Conservation (phyloP, 1,284 basidiomycete species). For the Boletellus sp. region DNA sequence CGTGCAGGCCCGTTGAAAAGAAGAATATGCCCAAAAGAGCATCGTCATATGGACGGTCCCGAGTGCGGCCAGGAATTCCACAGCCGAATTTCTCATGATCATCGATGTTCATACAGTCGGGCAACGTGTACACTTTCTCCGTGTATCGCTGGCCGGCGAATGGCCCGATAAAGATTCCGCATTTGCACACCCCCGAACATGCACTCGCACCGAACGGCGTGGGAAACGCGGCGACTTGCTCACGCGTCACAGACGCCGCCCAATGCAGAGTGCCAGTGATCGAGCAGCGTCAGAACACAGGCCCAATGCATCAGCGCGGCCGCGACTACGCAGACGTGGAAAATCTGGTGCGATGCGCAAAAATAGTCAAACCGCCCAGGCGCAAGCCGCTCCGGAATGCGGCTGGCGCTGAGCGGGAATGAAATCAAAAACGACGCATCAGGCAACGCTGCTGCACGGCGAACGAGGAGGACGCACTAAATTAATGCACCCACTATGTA, state of each 20-base stretch:
- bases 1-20: not conserved
- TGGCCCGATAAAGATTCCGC: conserved; percentile 23
- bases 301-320: conserved; percentile 77
- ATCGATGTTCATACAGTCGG: conserved; percentile 29
- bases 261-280: conserved; percentile 51
- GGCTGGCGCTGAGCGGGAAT: conserved; percentile 60
- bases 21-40: conserved; percentile 8
- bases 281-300: conserved; percentile 53
- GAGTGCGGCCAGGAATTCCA: conserved; percentile 19
- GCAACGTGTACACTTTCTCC: conserved; percentile 33
- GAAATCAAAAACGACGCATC: conserved; percentile 25
- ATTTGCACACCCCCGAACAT: conserved; percentile 10
- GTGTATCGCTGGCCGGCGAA: conserved; percentile 21
- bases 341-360: conserved; percentile 82
- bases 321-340: conserved; percentile 78
- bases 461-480: conserved; percentile 61
- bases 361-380: conserved; percentile 83
- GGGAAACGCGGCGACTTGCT: conserved; percentile 22
- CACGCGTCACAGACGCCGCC: conserved; percentile 31
- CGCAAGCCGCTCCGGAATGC: conserved; percentile 75
- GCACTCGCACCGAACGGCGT: conserved; percentile 17
- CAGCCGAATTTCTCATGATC: conserved; percentile 29
- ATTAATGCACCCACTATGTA: conserved; percentile 78
- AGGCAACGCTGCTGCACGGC: conserved; percentile 22
- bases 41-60: conserved; percentile 21